Evolutionary conservation across 2,329 filamentous ascomycete species (phyloP).

Genomic region (Taxawa tesnikishii): DNA sequence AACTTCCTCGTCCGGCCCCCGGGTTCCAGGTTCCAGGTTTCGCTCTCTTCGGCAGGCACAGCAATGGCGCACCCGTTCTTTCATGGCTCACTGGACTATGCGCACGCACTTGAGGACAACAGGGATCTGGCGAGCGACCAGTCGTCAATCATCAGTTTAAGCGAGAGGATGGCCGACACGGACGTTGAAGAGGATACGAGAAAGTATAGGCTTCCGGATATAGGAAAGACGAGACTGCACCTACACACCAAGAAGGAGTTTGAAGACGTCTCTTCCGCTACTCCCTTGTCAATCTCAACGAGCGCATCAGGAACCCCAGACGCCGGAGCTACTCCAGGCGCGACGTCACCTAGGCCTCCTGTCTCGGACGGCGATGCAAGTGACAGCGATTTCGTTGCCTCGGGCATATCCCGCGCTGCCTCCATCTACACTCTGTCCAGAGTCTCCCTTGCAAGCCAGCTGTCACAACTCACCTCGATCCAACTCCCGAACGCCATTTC

Average conservation of each 20-base stretch:
- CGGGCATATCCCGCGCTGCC: slow-evolving; percentile 54
- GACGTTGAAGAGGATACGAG: slow-evolving; percentile 47
- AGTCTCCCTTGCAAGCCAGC: slow-evolving; percentile 83
- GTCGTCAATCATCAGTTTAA: slow-evolving; percentile 38
- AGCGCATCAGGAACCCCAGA: slow-evolving; percentile 13
- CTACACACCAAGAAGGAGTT: slow-evolving; percentile 17
- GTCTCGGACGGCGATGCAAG: slow-evolving; percentile 25
- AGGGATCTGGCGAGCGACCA: slow-evolving; percentile 29
- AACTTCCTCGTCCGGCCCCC: too few species aligned
- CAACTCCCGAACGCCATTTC: slow-evolving; percentile 76
- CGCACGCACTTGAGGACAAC: too few species aligned
- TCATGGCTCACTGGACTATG: too few species aligned
- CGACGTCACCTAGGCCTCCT: too few species aligned
- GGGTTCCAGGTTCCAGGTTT: too few species aligned
- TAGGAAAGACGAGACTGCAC: slow-evolving; percentile 43
- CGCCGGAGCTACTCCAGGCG: too few species aligned
- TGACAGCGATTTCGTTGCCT: slow-evolving; percentile 55
- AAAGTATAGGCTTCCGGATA: slow-evolving; percentile 64
- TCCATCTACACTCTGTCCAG: slow-evolving; percentile 92
- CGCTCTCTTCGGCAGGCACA: too few species aligned
- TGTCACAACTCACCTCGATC: slow-evolving; percentile 83
- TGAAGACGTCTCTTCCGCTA: slow-evolving; percentile 1
- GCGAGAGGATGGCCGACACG: slow-evolving; percentile 39
- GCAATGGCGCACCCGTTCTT: too few species aligned
- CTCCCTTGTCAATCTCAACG: slow-evolving; percentile 1